Conservation (phyloP, 768 basidiomycete genomes). For the Rhizopogon vesiculosus region DNA sequence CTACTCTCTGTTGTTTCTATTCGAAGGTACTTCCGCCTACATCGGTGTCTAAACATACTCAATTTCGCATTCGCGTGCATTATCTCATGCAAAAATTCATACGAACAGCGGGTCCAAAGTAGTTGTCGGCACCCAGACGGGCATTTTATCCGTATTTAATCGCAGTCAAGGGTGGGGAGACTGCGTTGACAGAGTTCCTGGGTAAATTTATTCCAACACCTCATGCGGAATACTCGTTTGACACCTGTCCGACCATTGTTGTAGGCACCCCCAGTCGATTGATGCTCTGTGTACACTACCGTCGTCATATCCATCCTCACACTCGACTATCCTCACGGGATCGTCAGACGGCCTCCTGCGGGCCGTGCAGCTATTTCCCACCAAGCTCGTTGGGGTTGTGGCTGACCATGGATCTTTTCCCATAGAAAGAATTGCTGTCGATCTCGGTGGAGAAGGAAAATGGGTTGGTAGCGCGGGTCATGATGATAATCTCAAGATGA, state of each 20-base stretch:
- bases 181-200: constrained; percentile 86
- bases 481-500: constrained; percentile 81
- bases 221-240: background rate
- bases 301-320: constrained; percentile 50
- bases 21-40: constrained; percentile 53
- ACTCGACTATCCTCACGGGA: constrained; percentile 77
- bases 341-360: constrained; percentile 90
- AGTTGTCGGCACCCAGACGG: constrained; percentile 86
- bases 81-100: background rate
- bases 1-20: constrained; percentile 82
- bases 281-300: constrained; percentile 82
- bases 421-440: constrained; percentile 79
- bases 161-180: constrained; percentile 85
- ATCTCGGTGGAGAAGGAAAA: constrained; percentile 50
- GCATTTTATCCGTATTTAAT: constrained; percentile 88
- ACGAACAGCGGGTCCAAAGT: constrained; percentile 63
- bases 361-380: constrained; percentile 83
- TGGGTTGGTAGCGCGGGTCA: constrained; percentile 96
- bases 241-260: constrained; percentile 9
- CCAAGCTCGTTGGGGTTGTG: constrained; percentile 84
- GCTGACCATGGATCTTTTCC: constrained; percentile 92
- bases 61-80: background rate
- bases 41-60: background rate
- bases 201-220: constrained; percentile 39
- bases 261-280: constrained; percentile 85